phyloP scores from a whole-genome alignment of 768 basidiomycete genomes.

The Terana coerulea region DNA sequence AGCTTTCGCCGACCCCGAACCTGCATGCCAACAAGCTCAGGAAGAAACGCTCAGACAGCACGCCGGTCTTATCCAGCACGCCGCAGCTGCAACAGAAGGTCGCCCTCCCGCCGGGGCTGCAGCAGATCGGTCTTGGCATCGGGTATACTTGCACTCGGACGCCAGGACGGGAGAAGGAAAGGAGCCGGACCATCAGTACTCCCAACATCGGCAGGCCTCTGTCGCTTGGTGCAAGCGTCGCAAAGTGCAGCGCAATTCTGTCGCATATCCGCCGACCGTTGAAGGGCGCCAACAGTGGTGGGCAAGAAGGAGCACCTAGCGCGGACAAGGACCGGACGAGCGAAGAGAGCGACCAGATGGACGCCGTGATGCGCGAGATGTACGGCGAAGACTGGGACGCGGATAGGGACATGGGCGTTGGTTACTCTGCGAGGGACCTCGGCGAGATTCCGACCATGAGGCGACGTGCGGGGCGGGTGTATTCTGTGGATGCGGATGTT shows the following conservation, averaged over 20 bases:
- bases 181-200: neutral
- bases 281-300: neutral
- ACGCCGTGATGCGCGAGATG: constrained; percentile 26
- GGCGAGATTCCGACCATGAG: constrained; percentile 1
- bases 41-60: constrained; percentile 34
- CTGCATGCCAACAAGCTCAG: constrained; percentile 41
- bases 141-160: constrained; percentile 21
- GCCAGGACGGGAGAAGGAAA: constrained; percentile 1
- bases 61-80: constrained; percentile 24
- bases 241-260: constrained; percentile 5
- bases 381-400: constrained; percentile 22
- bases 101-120: constrained; percentile 36
- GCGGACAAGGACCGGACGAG: constrained; percentile 5
- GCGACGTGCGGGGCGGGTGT: constrained; percentile 7
- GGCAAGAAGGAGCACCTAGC: neutral
- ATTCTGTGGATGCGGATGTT: constrained; percentile 6
- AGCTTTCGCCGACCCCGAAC: constrained; percentile 21
- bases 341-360: constrained; percentile 23
- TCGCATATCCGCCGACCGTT: neutral
- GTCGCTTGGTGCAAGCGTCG: constrained; percentile 5
- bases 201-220: neutral
- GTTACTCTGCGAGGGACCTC: neutral
- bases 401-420: constrained; percentile 13
- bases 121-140: constrained; percentile 33
- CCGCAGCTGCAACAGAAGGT: constrained; percentile 20